Percentiles rank a stretch among this genome's conserved stretches.
Evolutionary conservation across 2,329 filamentous ascomycete species (phyloP).

Genomic region (Ophidiomyces ophidiicola): DNA sequence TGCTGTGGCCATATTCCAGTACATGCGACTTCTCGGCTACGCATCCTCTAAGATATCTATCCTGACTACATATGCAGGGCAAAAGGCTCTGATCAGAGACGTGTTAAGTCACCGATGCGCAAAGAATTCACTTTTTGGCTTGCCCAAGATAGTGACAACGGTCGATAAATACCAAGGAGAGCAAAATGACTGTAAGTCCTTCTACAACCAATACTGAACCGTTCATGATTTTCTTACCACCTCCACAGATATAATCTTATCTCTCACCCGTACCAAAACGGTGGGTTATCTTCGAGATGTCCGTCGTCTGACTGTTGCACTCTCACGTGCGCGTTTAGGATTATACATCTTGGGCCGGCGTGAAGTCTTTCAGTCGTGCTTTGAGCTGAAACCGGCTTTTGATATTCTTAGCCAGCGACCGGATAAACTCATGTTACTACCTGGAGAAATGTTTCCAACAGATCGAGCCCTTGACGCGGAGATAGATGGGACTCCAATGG

Average conservation of each 20-base stretch:
- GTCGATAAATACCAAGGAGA: slow-evolving; percentile 99
- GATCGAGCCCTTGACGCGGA: slow-evolving; percentile 38
- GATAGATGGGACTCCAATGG: slow-evolving; percentile 56
- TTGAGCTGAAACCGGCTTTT: slow-evolving; percentile 79
- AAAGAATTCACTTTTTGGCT: slow-evolving; percentile 70
- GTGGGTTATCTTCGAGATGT: slow-evolving; percentile 91
- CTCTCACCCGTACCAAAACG: slow-evolving; percentile 73
- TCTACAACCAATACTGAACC: background rate
- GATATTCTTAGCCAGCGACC: slow-evolving; percentile 62
- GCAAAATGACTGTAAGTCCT: slow-evolving; percentile 92
- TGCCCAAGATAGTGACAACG: slow-evolving; percentile 81
- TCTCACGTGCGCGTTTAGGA: slow-evolving; percentile 82
- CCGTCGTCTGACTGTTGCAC: slow-evolving; percentile 81
- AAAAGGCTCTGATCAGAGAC: slow-evolving; percentile 76
- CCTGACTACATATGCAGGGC: slow-evolving; percentile 84
- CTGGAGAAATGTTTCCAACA: slow-evolving; percentile 75
- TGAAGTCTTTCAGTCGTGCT: slow-evolving; percentile 76
- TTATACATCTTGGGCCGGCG: slow-evolving; percentile 84
- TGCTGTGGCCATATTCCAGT: slow-evolving; percentile 86
- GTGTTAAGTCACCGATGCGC: slow-evolving; percentile 74
- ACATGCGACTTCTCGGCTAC: slow-evolving; percentile 93
- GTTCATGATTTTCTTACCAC: background rate
- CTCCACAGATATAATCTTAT: slow-evolving; percentile 70
- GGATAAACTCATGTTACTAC: slow-evolving; percentile 68
- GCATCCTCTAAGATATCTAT: slow-evolving; percentile 75